Evolutionary conservation across 306 rosid genomes (phyloP), one percentile per base, ranked within the genome.

Genomic region (Prunus kanzakura): DNA sequence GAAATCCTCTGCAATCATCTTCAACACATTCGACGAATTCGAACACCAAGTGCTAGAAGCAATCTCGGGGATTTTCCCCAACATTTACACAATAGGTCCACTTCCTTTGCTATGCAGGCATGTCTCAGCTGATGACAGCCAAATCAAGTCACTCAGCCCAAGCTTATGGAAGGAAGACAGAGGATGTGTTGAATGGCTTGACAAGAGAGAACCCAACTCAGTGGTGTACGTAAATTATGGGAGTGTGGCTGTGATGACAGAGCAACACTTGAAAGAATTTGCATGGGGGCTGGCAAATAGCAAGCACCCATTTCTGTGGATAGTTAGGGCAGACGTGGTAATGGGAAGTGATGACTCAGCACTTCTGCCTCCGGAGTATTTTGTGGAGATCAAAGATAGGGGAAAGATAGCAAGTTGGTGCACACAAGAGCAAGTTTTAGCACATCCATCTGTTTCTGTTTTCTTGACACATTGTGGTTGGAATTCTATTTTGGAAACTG

Each of bases 381-480:
- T 50, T 18, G 67, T 79, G 51, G 88, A 75, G 78, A 82, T 62
- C 0, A 74, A 79, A 52, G 82, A 76, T 15, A 82, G 88, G 46
- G 87, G 84, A 3, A 68, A 75, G 12, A 29, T 87, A 19, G 73
- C 72, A 74, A 82, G 80, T 27, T 87, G 88, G 91, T 82, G 84
- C 57, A 74, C 76, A 2, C 87, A 87, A 71, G 80, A 82, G 5
- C 66, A 70, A 74, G 91, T 85, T 18, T 50, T 84, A 8, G 74
- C 69, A 47, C 88, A 87, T 73, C 80, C 82, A 32, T 80, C 87
- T 1, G 27, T 80, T 41, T 89, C 84, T 10, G 69, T 62, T 4
- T 85, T 85, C 13, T 45, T 88, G 35, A 83, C 87, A 14, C 91
- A 88, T 55, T 76, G 91, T 67, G 91, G 89, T 11, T 88, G 91